Evolutionary conservation across 345 rosid species (phyloP), one percentile per base, ranked within the genome.

Genomic region (Toxicodendron radicans): DNA sequence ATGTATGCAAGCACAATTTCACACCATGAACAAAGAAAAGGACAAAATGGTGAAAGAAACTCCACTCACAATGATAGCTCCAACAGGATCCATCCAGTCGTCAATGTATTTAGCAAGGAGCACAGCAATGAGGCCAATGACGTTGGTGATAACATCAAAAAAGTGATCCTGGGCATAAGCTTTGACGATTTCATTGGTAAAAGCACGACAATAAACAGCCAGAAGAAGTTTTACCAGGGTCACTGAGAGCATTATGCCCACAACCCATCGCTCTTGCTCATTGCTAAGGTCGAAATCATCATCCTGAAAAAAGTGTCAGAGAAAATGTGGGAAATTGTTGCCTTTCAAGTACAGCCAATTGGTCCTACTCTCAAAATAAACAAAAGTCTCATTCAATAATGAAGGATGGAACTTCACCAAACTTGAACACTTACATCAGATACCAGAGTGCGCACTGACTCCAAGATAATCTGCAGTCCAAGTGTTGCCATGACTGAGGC

Each of bases 401-500:
- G 24, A 1, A 75, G 54, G 59, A n/a, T 30, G 21, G 33, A 76
- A 54, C 54, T 52, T 54, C 13, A 18, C 66, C 11, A 61, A 9
- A 32, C 20, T 30, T 58, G 27, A 63, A 53, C 70, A 79, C 98
- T 81, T 82, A 94, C 98, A 80, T 82, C 87, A 41, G 94, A 93
- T 51, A 87, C 6, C 86, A 95, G 78, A 13, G 90, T 85, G 58
- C 87, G 97, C 8, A 84, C 41, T 24, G 98, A 95, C 85, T 95
- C 99, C 90, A 93, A 77, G 79, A 95, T 95, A 70, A 95, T 95
- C 83, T 95, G 98, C 83, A 95, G 84, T 59, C 99, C 99, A 72
- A 95, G 91, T 75, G 99, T 95, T 65, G 99, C 99, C 99, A 95
- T 95, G 66, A 93, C 98, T 66, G 98, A 95, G 72, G 99, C 99